These are phyloP conservation scores for Tetradesmus obliquus DNA, from an alignment of 139 green algal species.

Conservation along the genomic window DNA sequence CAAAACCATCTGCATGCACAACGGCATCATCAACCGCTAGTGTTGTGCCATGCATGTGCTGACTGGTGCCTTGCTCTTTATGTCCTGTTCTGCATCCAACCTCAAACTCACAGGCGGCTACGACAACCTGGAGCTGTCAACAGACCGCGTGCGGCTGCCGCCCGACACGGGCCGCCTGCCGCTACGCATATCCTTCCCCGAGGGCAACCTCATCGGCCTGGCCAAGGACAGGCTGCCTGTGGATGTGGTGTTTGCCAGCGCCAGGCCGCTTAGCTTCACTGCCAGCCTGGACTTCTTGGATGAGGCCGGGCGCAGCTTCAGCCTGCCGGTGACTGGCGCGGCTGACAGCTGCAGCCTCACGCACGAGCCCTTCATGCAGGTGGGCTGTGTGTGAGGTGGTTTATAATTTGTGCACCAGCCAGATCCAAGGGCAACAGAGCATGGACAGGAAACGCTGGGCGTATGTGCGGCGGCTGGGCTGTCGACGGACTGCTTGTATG, in stretches of 20 bases:
- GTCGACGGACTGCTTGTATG: no score
- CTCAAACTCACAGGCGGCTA: conserved; percentile 54
- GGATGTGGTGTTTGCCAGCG: conserved; percentile 69
- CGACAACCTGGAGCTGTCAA: conserved; percentile 88
- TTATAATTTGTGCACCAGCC: not conserved
- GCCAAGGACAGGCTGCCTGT: conserved; percentile 83
- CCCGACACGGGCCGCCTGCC: conserved; percentile 49
- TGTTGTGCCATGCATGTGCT: no score
- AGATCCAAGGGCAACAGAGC: no score
- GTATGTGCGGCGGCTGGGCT: no score
- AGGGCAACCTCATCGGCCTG: conserved; percentile 57
- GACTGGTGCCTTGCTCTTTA: no score
- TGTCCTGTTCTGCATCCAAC: no score
- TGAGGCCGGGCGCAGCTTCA: conserved; percentile 67
- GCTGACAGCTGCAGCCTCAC: conserved; percentile 82
- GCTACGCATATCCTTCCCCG: conserved; percentile 20
- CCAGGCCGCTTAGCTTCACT: conserved; percentile 79
- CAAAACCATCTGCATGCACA: no score
- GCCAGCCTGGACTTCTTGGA: conserved; percentile 82
- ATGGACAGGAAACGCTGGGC: no score
- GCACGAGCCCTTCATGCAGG: conserved; percentile 68
- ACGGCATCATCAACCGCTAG: no score
- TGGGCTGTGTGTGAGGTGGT: not conserved
- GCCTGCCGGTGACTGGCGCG: conserved; percentile 68
- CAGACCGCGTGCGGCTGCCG: conserved; percentile 47